A percentile compares a stretch with the other conserved stretches of the same genome.
These are phyloP conservation scores for Linnemannia zychae DNA, from an alignment of 192 early-diverging fungal species.

Conservation along the genomic window DNA sequence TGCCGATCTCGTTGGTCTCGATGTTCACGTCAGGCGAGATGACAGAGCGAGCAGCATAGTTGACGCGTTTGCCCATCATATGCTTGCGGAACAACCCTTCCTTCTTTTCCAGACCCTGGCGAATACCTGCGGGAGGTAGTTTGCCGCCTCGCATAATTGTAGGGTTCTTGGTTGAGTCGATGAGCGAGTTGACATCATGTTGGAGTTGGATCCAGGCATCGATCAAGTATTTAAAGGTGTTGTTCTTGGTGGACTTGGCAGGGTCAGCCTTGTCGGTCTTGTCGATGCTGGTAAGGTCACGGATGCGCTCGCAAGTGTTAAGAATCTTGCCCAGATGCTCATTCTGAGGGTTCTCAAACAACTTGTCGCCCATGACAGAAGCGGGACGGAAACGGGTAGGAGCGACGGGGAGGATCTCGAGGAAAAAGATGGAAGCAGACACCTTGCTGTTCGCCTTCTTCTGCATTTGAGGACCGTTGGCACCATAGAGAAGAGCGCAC, in stretches of 20 bases:
- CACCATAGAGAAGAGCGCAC: slow-evolving; percentile 86
- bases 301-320: slow-evolving; percentile 79
- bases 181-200: slow-evolving; percentile 90
- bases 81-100: slow-evolving; percentile 99
- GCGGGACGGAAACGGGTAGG: slow-evolving; percentile 96
- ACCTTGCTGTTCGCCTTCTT: slow-evolving; percentile 57
- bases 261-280: slow-evolving; percentile 29
- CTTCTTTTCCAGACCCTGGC: slow-evolving; percentile 98
- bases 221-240: slow-evolving; percentile 51
- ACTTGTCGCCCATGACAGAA: slow-evolving; percentile 88
- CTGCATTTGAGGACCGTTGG: slow-evolving; percentile 65
- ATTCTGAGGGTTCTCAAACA: slow-evolving; percentile 97
- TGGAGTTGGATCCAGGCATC: slow-evolving; percentile 88
- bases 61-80: slow-evolving; percentile 99
- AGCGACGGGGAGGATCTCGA: slow-evolving; percentile 91
- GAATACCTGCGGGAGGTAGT: slow-evolving; percentile 88
- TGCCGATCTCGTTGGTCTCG: slow-evolving; percentile 97
- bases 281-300: slow-evolving; percentile 61
- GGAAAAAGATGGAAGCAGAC: slow-evolving; percentile 91
- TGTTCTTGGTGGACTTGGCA: slow-evolving; percentile 36
- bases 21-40: slow-evolving; percentile 99
- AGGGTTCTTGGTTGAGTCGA: slow-evolving; percentile 94
- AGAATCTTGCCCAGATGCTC: slow-evolving; percentile 87
- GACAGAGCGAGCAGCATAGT: slow-evolving; percentile 97
- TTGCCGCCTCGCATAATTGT: slow-evolving; percentile 69